Percentiles rank a stretch among this genome's conserved stretches.
These are phyloP conservation scores for Ascochyta lentis DNA, from an alignment of 2,329 filamentous ascomycete species.

Conservation along the genomic window DNA sequence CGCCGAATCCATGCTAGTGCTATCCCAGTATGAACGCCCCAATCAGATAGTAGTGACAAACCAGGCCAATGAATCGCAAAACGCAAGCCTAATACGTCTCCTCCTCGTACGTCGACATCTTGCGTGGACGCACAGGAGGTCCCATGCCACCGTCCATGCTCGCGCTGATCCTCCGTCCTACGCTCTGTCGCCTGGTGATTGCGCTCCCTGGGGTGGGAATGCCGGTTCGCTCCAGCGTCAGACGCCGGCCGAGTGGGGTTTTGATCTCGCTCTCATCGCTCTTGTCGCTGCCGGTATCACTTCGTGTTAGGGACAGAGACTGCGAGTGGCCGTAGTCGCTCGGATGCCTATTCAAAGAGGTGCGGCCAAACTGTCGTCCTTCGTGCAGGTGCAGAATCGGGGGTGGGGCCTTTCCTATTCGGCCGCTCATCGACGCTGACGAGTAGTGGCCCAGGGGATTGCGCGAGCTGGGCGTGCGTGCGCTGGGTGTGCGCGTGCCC, in stretches of 20 bases:
- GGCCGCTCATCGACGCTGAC: conserved; percentile 54
- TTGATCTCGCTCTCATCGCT: conserved; percentile 46
- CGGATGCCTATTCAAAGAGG: conserved; percentile 70
- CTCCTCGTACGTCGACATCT: conserved; percentile 59
- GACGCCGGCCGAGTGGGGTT: conserved; percentile 55
- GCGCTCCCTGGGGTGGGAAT: conserved; percentile 57
- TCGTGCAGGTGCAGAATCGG: conserved; percentile 58
- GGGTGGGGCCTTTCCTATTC: conserved; percentile 47
- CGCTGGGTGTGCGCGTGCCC: conserved; percentile 62
- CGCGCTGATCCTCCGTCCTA: conserved; percentile 49
- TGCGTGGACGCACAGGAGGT: conserved; percentile 56
- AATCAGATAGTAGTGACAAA: neutral
- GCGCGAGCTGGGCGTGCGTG: conserved; percentile 60
- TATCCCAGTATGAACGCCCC: conserved; percentile 1
- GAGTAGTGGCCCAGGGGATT: conserved; percentile 68
- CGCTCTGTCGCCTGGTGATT: conserved; percentile 61
- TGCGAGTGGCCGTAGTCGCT: conserved; percentile 43
- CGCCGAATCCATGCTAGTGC: conserved; percentile 14
- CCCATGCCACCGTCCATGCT: conserved; percentile 54
- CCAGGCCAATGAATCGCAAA: neutral
- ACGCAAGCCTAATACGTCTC: conserved; percentile 59
- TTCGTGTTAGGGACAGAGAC: conserved; percentile 42
- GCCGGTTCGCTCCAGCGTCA: conserved; percentile 54
- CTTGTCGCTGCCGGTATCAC: conserved; percentile 54
- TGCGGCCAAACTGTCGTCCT: conserved; percentile 50